Conservation (phyloP, 495 filamentous ascomycete genomes). For the Chaetomium tenue region DNA sequence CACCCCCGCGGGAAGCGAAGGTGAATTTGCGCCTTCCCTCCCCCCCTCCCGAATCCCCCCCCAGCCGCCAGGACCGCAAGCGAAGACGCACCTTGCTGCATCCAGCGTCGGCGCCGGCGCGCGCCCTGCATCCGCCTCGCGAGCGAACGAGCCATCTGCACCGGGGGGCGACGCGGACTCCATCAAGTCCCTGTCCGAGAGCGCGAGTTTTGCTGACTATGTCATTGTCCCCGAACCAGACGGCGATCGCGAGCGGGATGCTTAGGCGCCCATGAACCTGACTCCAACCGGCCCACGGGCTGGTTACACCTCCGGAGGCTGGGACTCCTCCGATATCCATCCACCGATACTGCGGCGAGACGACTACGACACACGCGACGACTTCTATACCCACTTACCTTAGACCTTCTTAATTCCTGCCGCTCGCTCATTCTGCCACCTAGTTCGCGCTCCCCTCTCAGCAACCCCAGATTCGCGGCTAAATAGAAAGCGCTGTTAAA, state of each 20-base stretch:
- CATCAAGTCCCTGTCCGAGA: conserved; percentile 32
- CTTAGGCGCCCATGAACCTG: conserved; percentile 16
- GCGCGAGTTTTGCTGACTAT: conserved; percentile 39
- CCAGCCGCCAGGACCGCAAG: conserved; percentile 18
- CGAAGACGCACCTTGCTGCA: conserved; percentile 8
- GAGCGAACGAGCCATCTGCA: neutral
- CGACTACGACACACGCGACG: conserved; percentile 15
- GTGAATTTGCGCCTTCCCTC: conserved; percentile 48
- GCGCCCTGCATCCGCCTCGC: conserved; percentile 10
- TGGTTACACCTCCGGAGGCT: neutral
- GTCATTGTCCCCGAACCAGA: conserved; percentile 35
- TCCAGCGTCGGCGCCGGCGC: conserved; percentile 5
- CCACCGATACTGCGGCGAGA: neutral
- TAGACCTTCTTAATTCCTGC: conserved; percentile 16
- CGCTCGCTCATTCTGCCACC: neutral
- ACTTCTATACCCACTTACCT: conserved; percentile 22
- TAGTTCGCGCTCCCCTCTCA: neutral
- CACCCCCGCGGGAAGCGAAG: conserved; percentile 58
- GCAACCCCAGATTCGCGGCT: neutral
- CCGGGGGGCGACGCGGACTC: conserved; percentile 28
- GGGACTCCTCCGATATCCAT: neutral
- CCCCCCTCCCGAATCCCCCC: conserved; percentile 16
- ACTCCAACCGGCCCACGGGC: neutral
- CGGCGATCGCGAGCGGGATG: conserved; percentile 41
- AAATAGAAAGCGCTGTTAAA: neutral